Conservation (phyloP, 108 stramenopile species). For the Parmales sp. region DNA sequence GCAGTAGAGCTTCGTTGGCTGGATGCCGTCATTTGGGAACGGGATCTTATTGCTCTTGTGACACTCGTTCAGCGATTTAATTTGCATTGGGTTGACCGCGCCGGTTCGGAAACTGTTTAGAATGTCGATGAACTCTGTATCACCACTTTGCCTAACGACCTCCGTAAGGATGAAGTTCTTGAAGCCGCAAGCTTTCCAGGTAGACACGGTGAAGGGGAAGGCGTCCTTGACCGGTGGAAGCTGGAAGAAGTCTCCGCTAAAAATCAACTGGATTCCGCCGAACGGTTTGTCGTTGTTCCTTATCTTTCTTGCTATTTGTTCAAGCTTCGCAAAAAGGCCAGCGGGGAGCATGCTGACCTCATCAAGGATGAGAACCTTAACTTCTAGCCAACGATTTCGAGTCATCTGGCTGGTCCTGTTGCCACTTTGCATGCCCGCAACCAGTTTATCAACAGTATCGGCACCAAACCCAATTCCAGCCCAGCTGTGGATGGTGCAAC, state of each 20-base stretch:
- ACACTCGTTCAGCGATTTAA: constrained; percentile 20
- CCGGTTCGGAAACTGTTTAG: constrained; percentile 46
- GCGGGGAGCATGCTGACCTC: constrained; percentile 45
- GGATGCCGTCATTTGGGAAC: constrained; percentile 27
- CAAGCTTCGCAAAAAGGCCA: constrained; percentile 26
- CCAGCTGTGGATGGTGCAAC: constrained; percentile 37
- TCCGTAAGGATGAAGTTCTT: constrained; percentile 19
- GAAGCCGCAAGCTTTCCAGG: constrained; percentile 25
- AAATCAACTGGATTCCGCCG: constrained; percentile 59
- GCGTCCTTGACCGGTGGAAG: constrained; percentile 50
- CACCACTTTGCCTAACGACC: constrained; percentile 43
- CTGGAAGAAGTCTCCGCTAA: constrained; percentile 68
- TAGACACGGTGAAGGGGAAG: constrained; percentile 40
- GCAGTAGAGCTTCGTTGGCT: constrained; percentile 56
- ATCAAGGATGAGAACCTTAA: constrained; percentile 36
- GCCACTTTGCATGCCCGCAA: neutral
- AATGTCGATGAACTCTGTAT: constrained; percentile 40
- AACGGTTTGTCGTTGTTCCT: constrained; percentile 28
- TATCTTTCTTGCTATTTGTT: constrained; percentile 16
- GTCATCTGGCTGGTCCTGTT: neutral
- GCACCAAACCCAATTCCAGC: constrained; percentile 24
- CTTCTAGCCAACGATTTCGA: neutral
- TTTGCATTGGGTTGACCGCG: constrained; percentile 9
- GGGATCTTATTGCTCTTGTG: constrained; percentile 5
- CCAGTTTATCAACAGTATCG: neutral